Evolutionary conservation across 108 stramenopile genomes (phyloP).

Genomic region (Heterococcus sp.): DNA sequence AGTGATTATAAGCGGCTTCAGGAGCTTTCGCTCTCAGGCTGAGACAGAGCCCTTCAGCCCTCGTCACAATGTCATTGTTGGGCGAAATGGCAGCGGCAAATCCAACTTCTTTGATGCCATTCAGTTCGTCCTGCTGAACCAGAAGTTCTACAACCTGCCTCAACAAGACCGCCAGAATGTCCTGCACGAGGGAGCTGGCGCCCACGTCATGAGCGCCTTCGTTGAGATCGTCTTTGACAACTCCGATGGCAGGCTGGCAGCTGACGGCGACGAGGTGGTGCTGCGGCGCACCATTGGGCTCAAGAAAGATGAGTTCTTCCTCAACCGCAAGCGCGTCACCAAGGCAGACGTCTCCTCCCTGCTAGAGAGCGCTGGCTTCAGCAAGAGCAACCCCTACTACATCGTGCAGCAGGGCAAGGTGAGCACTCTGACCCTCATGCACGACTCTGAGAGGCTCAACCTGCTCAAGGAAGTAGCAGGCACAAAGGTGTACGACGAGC

Average conservation of each 20-base stretch:
- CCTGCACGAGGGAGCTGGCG: conserved; percentile 57
- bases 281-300: conserved; percentile 90
- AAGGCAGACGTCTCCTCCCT: conserved; percentile 73
- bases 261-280: conserved; percentile 88
- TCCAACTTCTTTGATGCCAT: conserved; percentile 95
- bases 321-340: conserved; percentile 63
- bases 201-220: conserved; percentile 79
- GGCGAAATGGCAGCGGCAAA: conserved; percentile 93
- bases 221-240: conserved; percentile 99
- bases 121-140: conserved; percentile 85
- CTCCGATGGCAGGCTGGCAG: conserved; percentile 70
- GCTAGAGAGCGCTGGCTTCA: conserved; percentile 96
- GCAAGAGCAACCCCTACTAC: conserved; percentile 96
- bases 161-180: conserved; percentile 61
- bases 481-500: conserved; percentile 87
- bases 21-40: conserved; percentile 84
- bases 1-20: conserved; percentile 91
- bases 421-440: conserved; percentile 88
- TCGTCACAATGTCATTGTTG: conserved; percentile 87
- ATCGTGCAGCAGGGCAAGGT: conserved; percentile 99
- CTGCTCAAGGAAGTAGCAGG: conserved; percentile 84
- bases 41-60: conserved; percentile 91
- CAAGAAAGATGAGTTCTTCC: conserved; percentile 99
- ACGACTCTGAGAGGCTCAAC: conserved; percentile 80
- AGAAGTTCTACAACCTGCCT: conserved; percentile 79